Base-by-base conservation (phyloP, 2,329 filamentous ascomycete species). In the Penicillium janthinellum region DNA sequence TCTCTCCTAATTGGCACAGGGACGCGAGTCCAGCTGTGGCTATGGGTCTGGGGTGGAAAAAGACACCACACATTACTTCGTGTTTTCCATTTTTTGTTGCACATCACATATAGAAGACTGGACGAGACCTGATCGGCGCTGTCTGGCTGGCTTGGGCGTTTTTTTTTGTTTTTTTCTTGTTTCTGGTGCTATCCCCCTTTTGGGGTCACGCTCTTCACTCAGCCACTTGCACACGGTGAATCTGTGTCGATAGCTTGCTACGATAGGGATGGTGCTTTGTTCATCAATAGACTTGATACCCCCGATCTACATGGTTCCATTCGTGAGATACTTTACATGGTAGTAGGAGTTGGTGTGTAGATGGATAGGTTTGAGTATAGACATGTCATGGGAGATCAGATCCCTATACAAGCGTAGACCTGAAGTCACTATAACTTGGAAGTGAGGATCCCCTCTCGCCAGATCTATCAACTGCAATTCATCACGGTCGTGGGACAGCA, bases 211-310 rank as follows among this genome's bases (percentile, higher is more conserved):
- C 22, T 48, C 35, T 56, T 51, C 17, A 25, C 55, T 51, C 37
- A n/a, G 11, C 20, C 31, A 44, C 28, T 38, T 37, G 52, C 20
- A 20, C 41, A 54, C 28, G 64, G 58, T 60, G 61, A 17, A 63
- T 64, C 62, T 64, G 65, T 66, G 57, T 62, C 56, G 56, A 67
- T 65, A 65, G 61, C 49, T 62, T 57, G 59, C 56, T 60, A 64
- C 56, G 62, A 58, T 67, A 63, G 20, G 54, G 58, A 59, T 57
- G 57, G 57, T 57, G 54, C 57, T 38, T 48, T 54, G 56, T 53
- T 28, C 41, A 64, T 63, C 56, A 64, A 69, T 67, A 69, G 67
- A 69, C 59, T 69, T 67, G 65, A 65, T 69, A 66, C 20, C 61
- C 61, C 56, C 62, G 75, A 28, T 55, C 41, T 12, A 57, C 10